Percentiles rank a stretch among this genome's conserved stretches.
These are phyloP conservation scores for Nemania sp. DNA, from an alignment of 2,329 filamentous ascomycete species.

Conservation along the genomic window DNA sequence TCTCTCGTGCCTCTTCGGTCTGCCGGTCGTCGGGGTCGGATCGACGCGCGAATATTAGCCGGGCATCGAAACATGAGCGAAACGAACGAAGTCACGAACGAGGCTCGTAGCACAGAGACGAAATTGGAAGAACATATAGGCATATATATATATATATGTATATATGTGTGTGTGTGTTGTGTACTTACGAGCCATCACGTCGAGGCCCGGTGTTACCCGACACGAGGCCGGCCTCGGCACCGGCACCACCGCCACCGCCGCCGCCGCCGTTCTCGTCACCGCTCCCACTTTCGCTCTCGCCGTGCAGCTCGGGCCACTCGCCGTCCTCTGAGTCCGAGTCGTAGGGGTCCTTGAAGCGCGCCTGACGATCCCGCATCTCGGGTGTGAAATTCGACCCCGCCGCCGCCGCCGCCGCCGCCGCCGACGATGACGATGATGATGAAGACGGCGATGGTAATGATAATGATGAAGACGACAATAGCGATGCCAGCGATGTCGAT, in stretches of 20 bases:
- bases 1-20: slow-evolving; percentile 37
- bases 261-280: neutral
- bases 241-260: too few species aligned
- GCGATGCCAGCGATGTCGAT: neutral
- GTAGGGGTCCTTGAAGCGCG: slow-evolving; percentile 62
- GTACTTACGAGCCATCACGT: slow-evolving; percentile 15
- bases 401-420: neutral
- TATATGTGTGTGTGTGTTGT: too few species aligned
- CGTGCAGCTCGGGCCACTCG: slow-evolving; percentile 6
- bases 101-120: too few species aligned
- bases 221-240: neutral
- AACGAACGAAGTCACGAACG: too few species aligned
- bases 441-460: neutral
- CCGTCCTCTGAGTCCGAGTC: slow-evolving; percentile 36
- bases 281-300: neutral
- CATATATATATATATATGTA: too few species aligned
- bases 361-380: slow-evolving; percentile 62
- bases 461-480: neutral
- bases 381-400: slow-evolving; percentile 46
- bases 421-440: neutral
- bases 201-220: neutral
- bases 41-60: too few species aligned
- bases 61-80: too few species aligned
- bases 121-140: too few species aligned
- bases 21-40: too few species aligned